Conservation (phyloP, 2,329 filamentous ascomycete genomes). For the Pestalotiopsis sp. region DNA sequence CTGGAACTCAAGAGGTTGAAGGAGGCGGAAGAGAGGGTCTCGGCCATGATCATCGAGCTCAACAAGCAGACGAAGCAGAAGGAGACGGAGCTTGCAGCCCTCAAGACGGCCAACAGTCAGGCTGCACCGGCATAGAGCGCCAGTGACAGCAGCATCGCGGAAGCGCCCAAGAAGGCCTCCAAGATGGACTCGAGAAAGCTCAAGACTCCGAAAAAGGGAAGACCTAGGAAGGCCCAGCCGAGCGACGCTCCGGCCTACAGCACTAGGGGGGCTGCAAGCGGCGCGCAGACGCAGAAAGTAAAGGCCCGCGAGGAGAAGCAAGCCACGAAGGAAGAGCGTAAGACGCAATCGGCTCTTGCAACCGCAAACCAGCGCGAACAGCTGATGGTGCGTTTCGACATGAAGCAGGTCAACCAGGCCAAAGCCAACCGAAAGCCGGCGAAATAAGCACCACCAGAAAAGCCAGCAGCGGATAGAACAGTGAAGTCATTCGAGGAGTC, state of each 20-base stretch:
- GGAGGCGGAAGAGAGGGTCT: slow-evolving; percentile 67
- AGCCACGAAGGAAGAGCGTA: background rate
- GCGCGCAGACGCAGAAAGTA: background rate
- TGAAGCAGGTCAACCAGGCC: background rate
- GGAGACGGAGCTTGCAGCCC: slow-evolving; percentile 61
- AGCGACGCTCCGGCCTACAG: background rate
- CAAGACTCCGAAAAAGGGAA: slow-evolving; percentile 25
- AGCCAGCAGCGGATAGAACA: too few relatives aligned
- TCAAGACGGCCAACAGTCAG: slow-evolving; percentile 58
- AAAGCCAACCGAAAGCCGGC: background rate
- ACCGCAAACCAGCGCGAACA: slow-evolving; percentile 2
- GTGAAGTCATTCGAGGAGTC: too few relatives aligned
- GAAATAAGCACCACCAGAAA: background rate
- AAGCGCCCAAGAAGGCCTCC: background rate
- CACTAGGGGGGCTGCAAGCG: slow-evolving; percentile 1
- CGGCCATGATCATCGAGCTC: slow-evolving; percentile 61
- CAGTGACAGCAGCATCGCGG: background rate
- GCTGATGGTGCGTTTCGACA: background rate
- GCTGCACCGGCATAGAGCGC: slow-evolving; percentile 35
- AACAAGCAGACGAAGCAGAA: slow-evolving; percentile 66
- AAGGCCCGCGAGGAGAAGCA: background rate
- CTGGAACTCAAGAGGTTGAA: slow-evolving; percentile 62
- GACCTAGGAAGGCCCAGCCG: background rate
- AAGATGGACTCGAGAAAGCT: slow-evolving; percentile 14
- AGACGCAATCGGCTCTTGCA: background rate